These are phyloP conservation scores for Hyparrhenia diplandra DNA, from an alignment of 176 grass and related monocot genomes.

Conservation along the genomic window DNA sequence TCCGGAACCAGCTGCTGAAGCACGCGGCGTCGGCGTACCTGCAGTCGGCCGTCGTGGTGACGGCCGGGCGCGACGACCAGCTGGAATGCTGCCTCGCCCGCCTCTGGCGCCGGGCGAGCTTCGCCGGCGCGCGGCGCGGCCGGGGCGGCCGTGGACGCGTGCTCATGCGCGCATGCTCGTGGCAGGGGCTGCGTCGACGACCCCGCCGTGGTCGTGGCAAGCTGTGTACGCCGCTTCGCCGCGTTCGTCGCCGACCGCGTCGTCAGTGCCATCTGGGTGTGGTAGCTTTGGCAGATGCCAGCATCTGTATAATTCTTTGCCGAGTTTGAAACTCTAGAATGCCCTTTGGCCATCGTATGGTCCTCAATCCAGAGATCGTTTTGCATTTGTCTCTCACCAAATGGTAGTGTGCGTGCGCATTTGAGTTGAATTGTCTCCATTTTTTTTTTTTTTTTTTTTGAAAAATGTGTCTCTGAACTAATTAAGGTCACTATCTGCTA, in stretches of 20 bases:
- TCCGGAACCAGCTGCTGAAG: constrained; percentile 68
- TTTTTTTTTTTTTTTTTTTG: too few relatives aligned
- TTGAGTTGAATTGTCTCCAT: too few relatives aligned
- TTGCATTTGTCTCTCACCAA: too few relatives aligned
- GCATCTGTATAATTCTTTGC: not conserved
- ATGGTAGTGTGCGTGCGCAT: too few relatives aligned
- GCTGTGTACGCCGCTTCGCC: constrained; percentile 12
- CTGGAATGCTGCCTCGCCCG: constrained; percentile 40
- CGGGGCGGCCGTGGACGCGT: not conserved
- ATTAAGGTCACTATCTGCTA: too few relatives aligned
- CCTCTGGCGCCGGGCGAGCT: constrained; percentile 36
- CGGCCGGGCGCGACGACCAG: not conserved
- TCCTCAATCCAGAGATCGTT: too few relatives aligned
- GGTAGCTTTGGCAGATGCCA: not conserved
- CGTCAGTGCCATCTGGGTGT: constrained; percentile 14
- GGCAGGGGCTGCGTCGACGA: constrained; percentile 37
- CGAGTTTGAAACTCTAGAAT: not conserved
- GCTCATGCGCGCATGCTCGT: constrained; percentile 26
- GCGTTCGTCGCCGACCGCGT: constrained; percentile 30
- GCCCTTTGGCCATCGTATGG: too few relatives aligned
- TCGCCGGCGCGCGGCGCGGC: not conserved
- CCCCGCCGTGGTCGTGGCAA: constrained; percentile 23
- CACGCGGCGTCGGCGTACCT: constrained; percentile 88
- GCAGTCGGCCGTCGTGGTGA: constrained; percentile 55
- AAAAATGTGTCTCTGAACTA: too few relatives aligned